These are phyloP conservation scores for Scenedesmus sp. DNA, from an alignment of 163 green algal genomes.

Conservation along the genomic window DNA sequence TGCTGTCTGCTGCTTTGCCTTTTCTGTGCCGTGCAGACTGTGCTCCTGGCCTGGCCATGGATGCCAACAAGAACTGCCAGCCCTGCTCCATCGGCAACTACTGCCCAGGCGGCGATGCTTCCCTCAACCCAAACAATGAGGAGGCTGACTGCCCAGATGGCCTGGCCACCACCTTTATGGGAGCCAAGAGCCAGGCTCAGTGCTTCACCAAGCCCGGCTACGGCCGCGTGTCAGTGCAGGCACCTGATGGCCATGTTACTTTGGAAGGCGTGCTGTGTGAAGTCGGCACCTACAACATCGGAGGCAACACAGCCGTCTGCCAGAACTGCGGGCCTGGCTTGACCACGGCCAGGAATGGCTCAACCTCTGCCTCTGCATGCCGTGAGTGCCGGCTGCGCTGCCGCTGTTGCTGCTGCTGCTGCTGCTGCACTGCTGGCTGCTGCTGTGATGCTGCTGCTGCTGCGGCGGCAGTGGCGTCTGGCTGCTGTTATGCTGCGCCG, in stretches of 20 bases:
- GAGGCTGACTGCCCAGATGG: neutral
- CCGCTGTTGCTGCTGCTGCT: neutral
- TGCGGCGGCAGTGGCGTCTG: neutral
- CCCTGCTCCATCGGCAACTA: neutral
- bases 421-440: neutral
- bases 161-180: neutral
- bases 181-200: constrained; percentile 6
- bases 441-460: neutral
- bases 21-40: neutral
- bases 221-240: neutral
- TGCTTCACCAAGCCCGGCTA: constrained; percentile 10
- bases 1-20: too few species aligned
- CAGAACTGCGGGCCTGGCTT: neutral
- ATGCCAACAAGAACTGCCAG: neutral
- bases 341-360: neutral
- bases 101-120: neutral
- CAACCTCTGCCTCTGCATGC: neutral
- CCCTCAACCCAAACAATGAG: neutral
- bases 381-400: neutral
- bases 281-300: neutral
- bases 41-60: neutral
- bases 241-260: neutral
- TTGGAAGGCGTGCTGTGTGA: neutral
- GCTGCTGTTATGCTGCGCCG: too few species aligned
- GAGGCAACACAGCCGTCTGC: neutral